A percentile compares a stretch with the other conserved stretches of the same genome.
phyloP scores from a whole-genome alignment of 1,284 basidiomycete genomes.

The Boletus smithii region DNA sequence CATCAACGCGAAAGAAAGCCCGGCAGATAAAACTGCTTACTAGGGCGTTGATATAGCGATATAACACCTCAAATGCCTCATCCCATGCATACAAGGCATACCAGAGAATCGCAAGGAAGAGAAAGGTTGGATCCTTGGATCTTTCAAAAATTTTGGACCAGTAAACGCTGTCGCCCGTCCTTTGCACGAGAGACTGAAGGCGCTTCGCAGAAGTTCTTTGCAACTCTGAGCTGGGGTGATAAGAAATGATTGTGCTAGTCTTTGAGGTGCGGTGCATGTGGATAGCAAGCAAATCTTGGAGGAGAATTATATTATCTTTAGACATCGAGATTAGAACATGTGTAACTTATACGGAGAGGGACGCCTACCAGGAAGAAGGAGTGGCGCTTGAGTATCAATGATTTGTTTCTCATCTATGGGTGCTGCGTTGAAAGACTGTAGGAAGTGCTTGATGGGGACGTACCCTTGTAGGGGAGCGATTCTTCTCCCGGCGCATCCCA shows the following conservation, averaged over 20 bases:
- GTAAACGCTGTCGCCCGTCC: slow-evolving; percentile 45
- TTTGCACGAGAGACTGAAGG: slow-evolving; percentile 35
- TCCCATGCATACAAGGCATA: slow-evolving; percentile 59
- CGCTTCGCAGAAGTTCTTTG: slow-evolving; percentile 34
- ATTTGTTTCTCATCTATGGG: slow-evolving; percentile 30
- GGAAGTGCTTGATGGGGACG: not conserved
- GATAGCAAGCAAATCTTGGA: slow-evolving; percentile 38
- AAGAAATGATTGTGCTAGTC: slow-evolving; percentile 42
- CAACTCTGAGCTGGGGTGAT: slow-evolving; percentile 35
- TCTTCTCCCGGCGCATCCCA: not conserved
- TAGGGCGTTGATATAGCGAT: slow-evolving; percentile 44
- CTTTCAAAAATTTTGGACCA: slow-evolving; percentile 51
- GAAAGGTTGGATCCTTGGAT: slow-evolving; percentile 50
- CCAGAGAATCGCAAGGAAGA: slow-evolving; percentile 53
- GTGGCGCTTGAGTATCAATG: slow-evolving; percentile 51
- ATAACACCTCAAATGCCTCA: slow-evolving; percentile 49
- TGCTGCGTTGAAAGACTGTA: not conserved
- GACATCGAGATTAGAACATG: not conserved
- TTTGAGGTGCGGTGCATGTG: slow-evolving; percentile 38
- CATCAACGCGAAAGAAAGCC: not conserved
- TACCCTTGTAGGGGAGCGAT: slow-evolving; percentile 18
- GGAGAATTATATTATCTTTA: slow-evolving; percentile 27
- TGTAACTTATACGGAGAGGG: no score
- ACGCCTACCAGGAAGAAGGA: slow-evolving; percentile 34
- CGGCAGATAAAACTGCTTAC: slow-evolving; percentile 29